Conservation (phyloP, 768 basidiomycete genomes). For the Naganishia onofrii region DNA sequence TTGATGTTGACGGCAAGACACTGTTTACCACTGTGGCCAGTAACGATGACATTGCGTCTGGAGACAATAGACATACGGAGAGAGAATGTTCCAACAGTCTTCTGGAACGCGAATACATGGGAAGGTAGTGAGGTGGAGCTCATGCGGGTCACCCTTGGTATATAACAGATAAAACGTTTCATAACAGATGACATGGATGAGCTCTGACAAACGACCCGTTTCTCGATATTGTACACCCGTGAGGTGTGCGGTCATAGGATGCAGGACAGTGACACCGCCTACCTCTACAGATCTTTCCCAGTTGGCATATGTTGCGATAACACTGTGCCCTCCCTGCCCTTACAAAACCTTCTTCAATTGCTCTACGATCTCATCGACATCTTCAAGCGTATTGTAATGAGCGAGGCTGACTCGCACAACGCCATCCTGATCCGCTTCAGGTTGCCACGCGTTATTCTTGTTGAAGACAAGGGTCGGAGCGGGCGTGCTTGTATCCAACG, state of each 20-base stretch:
- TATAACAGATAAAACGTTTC: not conserved
- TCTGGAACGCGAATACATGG: constrained; percentile 33
- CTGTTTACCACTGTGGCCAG: not conserved
- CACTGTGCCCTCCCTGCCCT: not conserved
- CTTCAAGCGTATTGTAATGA: constrained; percentile 74
- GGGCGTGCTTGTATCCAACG: constrained; percentile 11
- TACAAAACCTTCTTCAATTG: constrained; percentile 30
- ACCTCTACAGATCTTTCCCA: too few relatives aligned
- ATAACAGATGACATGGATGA: too few relatives aligned
- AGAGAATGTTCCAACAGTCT: constrained; percentile 17
- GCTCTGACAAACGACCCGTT: too few relatives aligned
- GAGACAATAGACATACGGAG: not conserved
- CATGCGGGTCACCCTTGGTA: not conserved
- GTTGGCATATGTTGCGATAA: too few relatives aligned
- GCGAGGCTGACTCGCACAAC: constrained; percentile 73
- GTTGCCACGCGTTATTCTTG: constrained; percentile 20
- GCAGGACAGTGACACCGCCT: not conserved
- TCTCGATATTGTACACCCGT: not conserved
- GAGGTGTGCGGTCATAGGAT: not conserved
- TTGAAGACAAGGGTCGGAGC: not conserved
- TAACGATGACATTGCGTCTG: not conserved
- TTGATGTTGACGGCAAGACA: too few relatives aligned
- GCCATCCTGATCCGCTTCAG: constrained; percentile 57
- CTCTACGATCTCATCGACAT: constrained; percentile 63
- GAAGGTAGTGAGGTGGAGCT: constrained; percentile 30